phyloP scores from a whole-genome alignment of 495 filamentous ascomycete species.

The Neurospora hispaniola region DNA sequence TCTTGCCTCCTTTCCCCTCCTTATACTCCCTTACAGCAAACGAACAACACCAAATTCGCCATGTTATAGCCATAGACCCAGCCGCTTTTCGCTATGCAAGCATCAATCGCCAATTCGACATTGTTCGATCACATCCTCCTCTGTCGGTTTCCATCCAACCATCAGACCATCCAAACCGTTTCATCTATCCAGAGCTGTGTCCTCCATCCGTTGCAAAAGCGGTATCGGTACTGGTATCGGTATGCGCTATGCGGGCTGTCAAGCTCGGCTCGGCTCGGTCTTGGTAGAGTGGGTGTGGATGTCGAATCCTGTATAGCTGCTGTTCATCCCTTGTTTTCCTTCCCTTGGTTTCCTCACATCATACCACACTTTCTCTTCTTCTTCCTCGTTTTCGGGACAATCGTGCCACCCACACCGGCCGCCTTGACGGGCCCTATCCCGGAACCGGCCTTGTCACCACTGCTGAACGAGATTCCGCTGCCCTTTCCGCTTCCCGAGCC shows the following conservation, averaged over 20 bases:
- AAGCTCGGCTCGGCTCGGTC: not conserved
- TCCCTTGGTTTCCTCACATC: constrained; percentile 8
- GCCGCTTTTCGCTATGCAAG: not conserved
- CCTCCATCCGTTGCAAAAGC: not conserved
- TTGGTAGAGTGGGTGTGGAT: not conserved
- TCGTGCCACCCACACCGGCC: constrained; percentile 1
- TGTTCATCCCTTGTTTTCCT: constrained; percentile 1
- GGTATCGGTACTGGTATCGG: not conserved
- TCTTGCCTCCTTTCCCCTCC: not conserved
- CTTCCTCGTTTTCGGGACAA: constrained; percentile 27
- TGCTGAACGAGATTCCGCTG: constrained; percentile 12
- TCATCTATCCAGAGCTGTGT: not conserved
- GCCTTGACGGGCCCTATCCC: constrained; percentile 14
- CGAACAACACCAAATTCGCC: not conserved
- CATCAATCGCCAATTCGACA: not conserved
- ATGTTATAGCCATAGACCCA: not conserved
- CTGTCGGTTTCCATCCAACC: not conserved
- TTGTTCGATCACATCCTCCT: not conserved
- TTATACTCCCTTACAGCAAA: not conserved
- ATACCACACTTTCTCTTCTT: constrained; percentile 48
- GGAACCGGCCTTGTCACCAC: constrained; percentile 18
- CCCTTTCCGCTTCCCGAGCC: constrained; percentile 11
- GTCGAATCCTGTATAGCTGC: not conserved
- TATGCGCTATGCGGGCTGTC: not conserved
- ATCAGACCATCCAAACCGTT: not conserved